Evolutionary conservation across 805 yeast species (phyloP), one percentile per base, ranked within the genome.

Genomic region (Zygosaccharomyces siamensis): DNA sequence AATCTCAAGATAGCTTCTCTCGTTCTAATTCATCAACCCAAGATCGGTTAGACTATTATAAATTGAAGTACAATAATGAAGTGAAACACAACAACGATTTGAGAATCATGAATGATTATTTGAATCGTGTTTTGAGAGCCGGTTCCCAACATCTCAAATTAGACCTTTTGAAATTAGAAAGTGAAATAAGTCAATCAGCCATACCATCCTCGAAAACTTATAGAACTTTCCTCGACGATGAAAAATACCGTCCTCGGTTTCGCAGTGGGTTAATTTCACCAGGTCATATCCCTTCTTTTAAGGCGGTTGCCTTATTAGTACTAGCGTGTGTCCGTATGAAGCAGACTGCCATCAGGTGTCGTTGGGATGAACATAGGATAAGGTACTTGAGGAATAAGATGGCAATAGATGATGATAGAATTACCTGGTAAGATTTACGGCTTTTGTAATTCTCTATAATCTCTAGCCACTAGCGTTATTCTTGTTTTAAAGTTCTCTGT

Each of bases 401-500:
- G 39, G 53, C 58, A 14, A 46, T 54, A 36, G 58, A 57, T 33
- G 57, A 58, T n/a, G 61, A 59, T 31, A 51, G 54, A 39, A 52
- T 57, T 11, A 56, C 63, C 10, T 63, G 66, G 66, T 60, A 16
- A 33, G 31, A 48, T 20, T 14, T 18, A 30, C 12, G 28, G 23
- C 18, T 46, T 26, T 42, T 50, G 51, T 24, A 56, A 43, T 14
- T 47, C 39, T 39, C 49, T 58, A 46, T 58, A 58, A 23, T 62
- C 59, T 31, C 42, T 54, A 12, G 70, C 72, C 20, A 72, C 55
- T 11, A 41, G 36, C n/a, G 47, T 43, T 26, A 76, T 41, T 33
- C 80, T 54, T 6, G 47, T 49, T 45, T 69, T 68, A 49, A 76
- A 76, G 6, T 68, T 71, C 7, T 60, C 61, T 4, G 75, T 69